Base-by-base conservation (phyloP, 2,329 filamentous ascomycete genomes). In the Pseudonectria foliicola region DNA sequence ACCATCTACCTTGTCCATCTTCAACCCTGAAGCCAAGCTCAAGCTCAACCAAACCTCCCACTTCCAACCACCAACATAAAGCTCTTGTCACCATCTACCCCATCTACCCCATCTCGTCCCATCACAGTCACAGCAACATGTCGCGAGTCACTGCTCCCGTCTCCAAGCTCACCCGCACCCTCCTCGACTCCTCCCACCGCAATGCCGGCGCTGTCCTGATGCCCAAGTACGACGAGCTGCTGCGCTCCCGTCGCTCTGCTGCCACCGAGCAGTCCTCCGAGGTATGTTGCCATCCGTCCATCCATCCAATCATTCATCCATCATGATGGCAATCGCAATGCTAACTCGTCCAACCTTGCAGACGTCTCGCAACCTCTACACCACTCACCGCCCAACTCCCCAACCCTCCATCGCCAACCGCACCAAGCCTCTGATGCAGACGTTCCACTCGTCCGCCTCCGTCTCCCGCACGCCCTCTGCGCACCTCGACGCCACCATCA, bases 351-450 rank as follows among this genome's bases (percentile, higher is more conserved):
- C 33, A 23, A 29, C 11, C 27, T 13, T n/a, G 15, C 4, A 55
- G 40, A 48, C 59, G 45, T 51, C 61, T 36, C 66, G 68, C 40
- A 52, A 55, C 49, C 59, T 71, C 43, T 64, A 64, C 34, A 69
- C 67, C 40, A 60, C 64, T 37, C 68, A 71, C 52, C 66, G 68
- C 34, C 68, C 69, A 31, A 64, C 63, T 7, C 62, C 66, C 15
- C 62, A 63, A 37, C 63, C 64, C 42, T 59, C 67, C 40, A 55
- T 66, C 48, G 46, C 61, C 54, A 57, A 61, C 52, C 67, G 66
- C 45, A 60, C 61, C 39, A 61, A 71, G 50, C 76, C 75, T 27
- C 60, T 80, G 37, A 80, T 81, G 76, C 77, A 81, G 61, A 74
- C 71, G 52, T 80, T 80, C 63, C 63, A 64, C 49, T 67, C 68